Base-by-base conservation (phyloP, 306 rosid genomes). In the Gleditsia sinensis region DNA sequence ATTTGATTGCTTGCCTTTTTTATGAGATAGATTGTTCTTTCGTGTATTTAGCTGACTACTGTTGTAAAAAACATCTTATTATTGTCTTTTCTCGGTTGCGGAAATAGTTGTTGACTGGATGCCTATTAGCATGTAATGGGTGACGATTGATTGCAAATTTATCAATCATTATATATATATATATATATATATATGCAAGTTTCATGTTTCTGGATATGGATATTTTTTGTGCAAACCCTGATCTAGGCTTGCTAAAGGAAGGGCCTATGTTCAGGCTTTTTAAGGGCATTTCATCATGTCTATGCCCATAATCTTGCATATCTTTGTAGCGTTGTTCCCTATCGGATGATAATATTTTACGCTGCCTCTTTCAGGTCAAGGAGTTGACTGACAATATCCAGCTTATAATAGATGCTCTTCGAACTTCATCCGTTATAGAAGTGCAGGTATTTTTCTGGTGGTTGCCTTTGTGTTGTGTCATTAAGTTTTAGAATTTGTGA, bases 311-410 rank as follows among this genome's bases (percentile, higher is more conserved):
- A 8, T 27, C 3, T 30, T 57, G 21, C 40, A 57, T 14, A 6
- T 14, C 5, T 57, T 72, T 74, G 49, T 65, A 19, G 43, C 61
- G 6, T 78, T 67, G 56, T 73, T 54, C 20, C 30, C 36, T 39
- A 25, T 21, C 36, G 1, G 60, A 48, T 43, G 45, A 79, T 42
- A 43, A 30, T 46, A 4, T 50, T 75, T 73, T 19, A 14, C 4
- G n/a, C 2, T 30, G n/a, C 3, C 27, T n/a, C 17, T 83, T 19
- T 50, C 83, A 94, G 96, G 94, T 94, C 40, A 32, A 23, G 87
- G 58, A 65, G 67, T 83, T 94, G 86, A 94, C 99, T 5, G 93
- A 86, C 65, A 92, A 80, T 71, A 76, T 92, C 67, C 95, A 76
- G 80, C 69, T 86, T 64, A 83, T 92, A 83, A 30, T 82, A 76